These are phyloP conservation scores for Aspergillus sp. DNA, from an alignment of 2,329 filamentous ascomycete genomes.

Conservation along the genomic window DNA sequence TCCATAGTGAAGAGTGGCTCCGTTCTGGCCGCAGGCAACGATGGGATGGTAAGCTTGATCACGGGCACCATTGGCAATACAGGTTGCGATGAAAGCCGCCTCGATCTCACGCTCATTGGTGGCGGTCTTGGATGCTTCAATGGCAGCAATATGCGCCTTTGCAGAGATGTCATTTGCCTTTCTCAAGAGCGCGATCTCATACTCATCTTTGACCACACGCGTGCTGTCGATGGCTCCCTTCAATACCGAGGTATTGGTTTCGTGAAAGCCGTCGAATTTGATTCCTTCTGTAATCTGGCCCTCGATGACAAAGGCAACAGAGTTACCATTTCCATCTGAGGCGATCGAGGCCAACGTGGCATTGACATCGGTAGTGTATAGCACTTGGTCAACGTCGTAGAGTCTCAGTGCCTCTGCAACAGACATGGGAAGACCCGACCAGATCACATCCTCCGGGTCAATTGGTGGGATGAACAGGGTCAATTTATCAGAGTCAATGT, in stretches of 20 bases:
- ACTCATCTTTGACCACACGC: constrained; percentile 79
- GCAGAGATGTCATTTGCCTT: constrained; percentile 80
- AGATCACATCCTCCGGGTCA: constrained; percentile 86
- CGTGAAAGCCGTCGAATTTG: constrained; percentile 69
- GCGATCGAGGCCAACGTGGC: constrained; percentile 61
- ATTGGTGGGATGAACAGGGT: constrained; percentile 89
- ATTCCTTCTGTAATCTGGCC: constrained; percentile 73
- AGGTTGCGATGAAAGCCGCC: constrained; percentile 72
- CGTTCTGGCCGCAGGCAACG: constrained; percentile 79
- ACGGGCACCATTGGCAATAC: constrained; percentile 71
- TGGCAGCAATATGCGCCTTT: constrained; percentile 72
- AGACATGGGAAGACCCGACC: constrained; percentile 84
- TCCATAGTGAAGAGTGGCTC: constrained; percentile 82
- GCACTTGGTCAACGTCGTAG: constrained; percentile 81
- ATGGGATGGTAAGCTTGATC: constrained; percentile 88
- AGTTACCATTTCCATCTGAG: constrained; percentile 38
- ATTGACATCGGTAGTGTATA: constrained; percentile 73
- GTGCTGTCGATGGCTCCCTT: constrained; percentile 75
- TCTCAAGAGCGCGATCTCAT: constrained; percentile 80
- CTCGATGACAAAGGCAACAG: constrained; percentile 72
- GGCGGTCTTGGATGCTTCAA: constrained; percentile 63
- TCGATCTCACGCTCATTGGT: constrained; percentile 82
- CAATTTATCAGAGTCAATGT: constrained; percentile 70
- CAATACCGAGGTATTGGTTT: constrained; percentile 63
- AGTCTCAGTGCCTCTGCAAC: constrained; percentile 70